phyloP scores from a whole-genome alignment of 768 basidiomycete genomes.

The Boletus rubescentipes region DNA sequence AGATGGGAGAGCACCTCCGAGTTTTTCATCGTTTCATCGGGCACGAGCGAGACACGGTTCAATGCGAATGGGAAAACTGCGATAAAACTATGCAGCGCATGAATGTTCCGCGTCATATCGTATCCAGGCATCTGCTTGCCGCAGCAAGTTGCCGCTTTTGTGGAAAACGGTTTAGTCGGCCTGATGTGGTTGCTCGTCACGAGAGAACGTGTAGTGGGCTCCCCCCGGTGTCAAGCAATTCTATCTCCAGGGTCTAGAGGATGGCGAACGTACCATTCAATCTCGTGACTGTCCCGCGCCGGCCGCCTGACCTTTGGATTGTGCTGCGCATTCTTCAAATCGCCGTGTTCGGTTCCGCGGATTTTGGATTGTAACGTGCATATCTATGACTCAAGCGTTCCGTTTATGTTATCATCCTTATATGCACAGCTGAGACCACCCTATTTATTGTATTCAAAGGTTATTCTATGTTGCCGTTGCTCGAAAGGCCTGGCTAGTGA shows the following conservation, averaged over 20 bases:
- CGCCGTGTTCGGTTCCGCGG: conserved; percentile 4
- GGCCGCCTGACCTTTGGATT: neutral
- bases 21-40: conserved; percentile 21
- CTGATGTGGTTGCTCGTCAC: conserved; percentile 28
- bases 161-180: conserved; percentile 24
- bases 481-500: neutral
- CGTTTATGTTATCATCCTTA: conserved; percentile 10
- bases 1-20: conserved; percentile 30
- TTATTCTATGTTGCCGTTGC: neutral
- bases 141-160: conserved; percentile 25
- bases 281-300: neutral
- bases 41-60: conserved; percentile 26
- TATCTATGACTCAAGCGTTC: conserved; percentile 4
- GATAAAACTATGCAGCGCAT: conserved; percentile 27
- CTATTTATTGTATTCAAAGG: conserved; percentile 5
- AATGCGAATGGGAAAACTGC: conserved; percentile 26
- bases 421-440: neutral
- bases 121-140: conserved; percentile 27
- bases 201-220: conserved; percentile 21
- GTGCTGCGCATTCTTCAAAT: neutral
- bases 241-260: neutral
- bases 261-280: neutral
- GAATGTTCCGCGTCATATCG: conserved; percentile 31
- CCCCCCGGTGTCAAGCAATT: neutral
- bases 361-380: conserved; percentile 7